Base-by-base conservation (phyloP, 2,329 filamentous ascomycete genomes). In the Blastomyces emzantsi region DNA sequence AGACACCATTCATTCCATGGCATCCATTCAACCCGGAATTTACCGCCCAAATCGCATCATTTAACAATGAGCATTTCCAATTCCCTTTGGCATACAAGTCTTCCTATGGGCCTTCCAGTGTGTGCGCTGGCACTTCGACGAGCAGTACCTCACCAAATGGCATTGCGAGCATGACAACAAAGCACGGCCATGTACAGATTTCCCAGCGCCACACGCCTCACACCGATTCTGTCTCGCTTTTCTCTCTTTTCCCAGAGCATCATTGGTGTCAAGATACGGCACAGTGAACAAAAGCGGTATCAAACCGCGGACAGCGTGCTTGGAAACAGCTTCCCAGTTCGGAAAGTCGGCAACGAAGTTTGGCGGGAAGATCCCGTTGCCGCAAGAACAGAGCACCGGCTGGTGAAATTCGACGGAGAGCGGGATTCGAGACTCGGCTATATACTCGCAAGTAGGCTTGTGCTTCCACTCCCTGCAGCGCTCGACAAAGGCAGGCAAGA, bases 21-120 rank as follows among this genome's bases (percentile, higher is more conserved):
- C 43, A 15, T n/a, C 8, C 43, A 47, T n/a, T 47, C 43, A n/a
- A n/a, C 43, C 15, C 1, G 30, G 9, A 28, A 17, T 33, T 19
- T n/a, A n/a, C 3, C 2, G 33, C 30, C 11, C 52, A 55, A 36
- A 15, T 36, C 30, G 3, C 8, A 36, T 55, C 30, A 39, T 36
- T 39, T 55, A 55, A 5, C 30, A 36, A 55, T 2, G 7, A 22
- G n/a, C 0, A 5, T 28, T 22, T 19, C 39, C 56, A 45, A 11
- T 13, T 28, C 22, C 25, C 43, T 30, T 60, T 28, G 28, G 41
- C 17, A 47, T 22, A 60, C 74, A 76, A 13, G 64, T 45, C 41
- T 64, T 58, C 67, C 73, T 75, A 69, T 86, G 83, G 68, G 74
- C 79, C 68, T 77, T 80, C 83, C 83, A 85, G 64, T 84, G 80